These are phyloP conservation scores for Syncephalastrum sp. DNA, from an alignment of 371 early-diverging fungal species.

Conservation along the genomic window DNA sequence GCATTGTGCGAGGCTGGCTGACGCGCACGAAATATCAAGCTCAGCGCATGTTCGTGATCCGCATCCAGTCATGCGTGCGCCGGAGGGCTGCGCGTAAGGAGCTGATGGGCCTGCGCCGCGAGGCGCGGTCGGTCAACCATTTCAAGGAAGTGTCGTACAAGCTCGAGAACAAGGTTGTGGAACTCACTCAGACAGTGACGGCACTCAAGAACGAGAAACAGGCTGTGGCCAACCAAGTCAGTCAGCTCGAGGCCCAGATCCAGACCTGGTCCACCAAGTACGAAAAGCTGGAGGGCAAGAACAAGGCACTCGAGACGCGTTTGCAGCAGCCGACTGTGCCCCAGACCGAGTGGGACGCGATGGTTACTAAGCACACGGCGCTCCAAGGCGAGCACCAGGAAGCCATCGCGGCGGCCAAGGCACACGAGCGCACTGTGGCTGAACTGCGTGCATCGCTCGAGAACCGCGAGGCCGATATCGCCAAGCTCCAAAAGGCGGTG, in stretches of 20 bases:
- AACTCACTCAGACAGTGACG: slow-evolving; percentile 81
- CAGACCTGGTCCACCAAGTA: slow-evolving; percentile 68
- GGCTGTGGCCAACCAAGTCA: slow-evolving; percentile 44
- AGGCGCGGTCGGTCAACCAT: slow-evolving; percentile 87
- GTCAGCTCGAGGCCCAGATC: slow-evolving; percentile 62
- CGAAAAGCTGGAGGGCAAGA: slow-evolving; percentile 47
- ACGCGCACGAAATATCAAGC: slow-evolving; percentile 60
- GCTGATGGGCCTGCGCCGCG: slow-evolving; percentile 65
- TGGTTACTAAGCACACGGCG: slow-evolving; percentile 44
- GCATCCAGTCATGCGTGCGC: slow-evolving; percentile 82
- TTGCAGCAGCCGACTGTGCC: slow-evolving; percentile 56
- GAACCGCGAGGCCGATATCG: slow-evolving; percentile 67
- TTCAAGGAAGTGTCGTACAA: slow-evolving; percentile 89
- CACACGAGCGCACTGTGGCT: slow-evolving; percentile 55
- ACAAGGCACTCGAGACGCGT: slow-evolving; percentile 35
- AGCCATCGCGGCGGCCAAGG: slow-evolving; percentile 45
- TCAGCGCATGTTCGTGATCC: slow-evolving; percentile 56
- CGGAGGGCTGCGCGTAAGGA: slow-evolving; percentile 68
- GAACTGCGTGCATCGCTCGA: slow-evolving; percentile 52
- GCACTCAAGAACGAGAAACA: slow-evolving; percentile 69
- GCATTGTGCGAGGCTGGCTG: slow-evolving; percentile 56
- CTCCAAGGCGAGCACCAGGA: slow-evolving; percentile 37
- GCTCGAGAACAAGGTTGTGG: slow-evolving; percentile 94
- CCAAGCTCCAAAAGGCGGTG: slow-evolving; percentile 34
- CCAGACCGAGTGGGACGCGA: slow-evolving; percentile 52